These are phyloP conservation scores for Bipolaris bicolor DNA, from an alignment of 2,329 filamentous ascomycete genomes.

Conservation along the genomic window DNA sequence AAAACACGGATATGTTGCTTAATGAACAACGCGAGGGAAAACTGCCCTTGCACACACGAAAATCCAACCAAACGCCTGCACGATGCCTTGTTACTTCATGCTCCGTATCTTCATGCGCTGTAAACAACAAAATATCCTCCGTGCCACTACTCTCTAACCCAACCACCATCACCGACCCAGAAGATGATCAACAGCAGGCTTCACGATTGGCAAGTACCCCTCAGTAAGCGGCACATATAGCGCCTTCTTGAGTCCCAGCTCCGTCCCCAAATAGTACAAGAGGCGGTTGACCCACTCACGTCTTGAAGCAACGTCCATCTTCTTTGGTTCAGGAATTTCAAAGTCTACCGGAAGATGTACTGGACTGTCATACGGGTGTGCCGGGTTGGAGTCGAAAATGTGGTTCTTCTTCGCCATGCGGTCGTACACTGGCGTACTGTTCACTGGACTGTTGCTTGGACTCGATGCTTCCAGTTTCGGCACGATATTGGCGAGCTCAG, in stretches of 20 bases:
- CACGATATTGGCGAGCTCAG: conserved; percentile 2
- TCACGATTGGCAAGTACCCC: conserved; percentile 23
- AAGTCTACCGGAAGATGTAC: conserved; percentile 14
- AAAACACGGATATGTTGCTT: conserved; percentile 1
- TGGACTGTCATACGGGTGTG: conserved; percentile 29
- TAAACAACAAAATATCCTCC: not conserved
- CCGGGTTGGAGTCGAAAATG: conserved; percentile 29
- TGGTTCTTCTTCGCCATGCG: conserved; percentile 14
- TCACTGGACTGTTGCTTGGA: not conserved
- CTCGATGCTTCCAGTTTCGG: not conserved
- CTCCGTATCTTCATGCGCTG: not conserved
- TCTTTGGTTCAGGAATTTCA: conserved; percentile 15
- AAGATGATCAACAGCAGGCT: conserved; percentile 23
- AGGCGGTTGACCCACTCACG: conserved; percentile 38
- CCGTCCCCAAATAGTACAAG: conserved; percentile 31
- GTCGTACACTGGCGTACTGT: not conserved
- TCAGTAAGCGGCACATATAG: conserved; percentile 32
- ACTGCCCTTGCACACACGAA: not conserved
- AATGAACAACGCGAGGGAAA: too few species aligned
- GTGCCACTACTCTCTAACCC: not conserved
- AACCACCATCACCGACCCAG: conserved; percentile 10
- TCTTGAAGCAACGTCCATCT: conserved; percentile 29
- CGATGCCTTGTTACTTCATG: conserved; percentile 3
- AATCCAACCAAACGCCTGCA: not conserved
- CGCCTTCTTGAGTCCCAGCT: conserved; percentile 38